Conservation (phyloP, 192 early-diverging fungal species). For the Phlyctochytrium bullatum region DNA sequence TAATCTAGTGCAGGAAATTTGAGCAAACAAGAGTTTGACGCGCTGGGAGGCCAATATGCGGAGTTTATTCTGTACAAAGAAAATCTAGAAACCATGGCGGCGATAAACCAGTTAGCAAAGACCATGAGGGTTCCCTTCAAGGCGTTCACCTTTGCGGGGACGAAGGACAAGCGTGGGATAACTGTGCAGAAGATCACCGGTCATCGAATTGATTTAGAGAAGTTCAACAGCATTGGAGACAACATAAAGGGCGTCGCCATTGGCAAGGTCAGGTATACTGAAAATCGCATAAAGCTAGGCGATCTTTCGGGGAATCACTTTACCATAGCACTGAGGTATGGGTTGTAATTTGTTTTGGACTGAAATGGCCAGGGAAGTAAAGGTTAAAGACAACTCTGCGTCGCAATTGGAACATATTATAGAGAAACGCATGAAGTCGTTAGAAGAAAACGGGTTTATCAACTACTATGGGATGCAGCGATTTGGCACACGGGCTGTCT, state of each 20-base stretch:
- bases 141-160: constrained; percentile 81
- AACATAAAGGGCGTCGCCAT: constrained; percentile 6
- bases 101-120: constrained; percentile 60
- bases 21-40: constrained; percentile 43
- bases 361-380: not conserved
- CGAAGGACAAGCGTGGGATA: constrained; percentile 90
- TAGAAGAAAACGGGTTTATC: constrained; percentile 79
- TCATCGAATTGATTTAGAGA: constrained; percentile 53
- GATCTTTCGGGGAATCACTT: constrained; percentile 90
- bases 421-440: constrained; percentile 57
- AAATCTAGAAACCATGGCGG: constrained; percentile 90
- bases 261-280: constrained; percentile 46
- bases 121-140: constrained; percentile 35
- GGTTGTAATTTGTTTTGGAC: not conserved
- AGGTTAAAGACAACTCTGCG: not conserved
- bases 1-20: constrained; percentile 2
- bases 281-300: constrained; percentile 71
- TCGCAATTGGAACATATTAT: constrained; percentile 22
- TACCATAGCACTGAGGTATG: constrained; percentile 68
- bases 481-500: constrained; percentile 82
- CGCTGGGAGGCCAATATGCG: constrained; percentile 68
- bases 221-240: constrained; percentile 36
- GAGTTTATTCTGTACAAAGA: constrained; percentile 91
- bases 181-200: constrained; percentile 83
- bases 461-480: constrained; percentile 99